Conservation (phyloP, 208 protist species). For the Crithidia acanthocephali region DNA sequence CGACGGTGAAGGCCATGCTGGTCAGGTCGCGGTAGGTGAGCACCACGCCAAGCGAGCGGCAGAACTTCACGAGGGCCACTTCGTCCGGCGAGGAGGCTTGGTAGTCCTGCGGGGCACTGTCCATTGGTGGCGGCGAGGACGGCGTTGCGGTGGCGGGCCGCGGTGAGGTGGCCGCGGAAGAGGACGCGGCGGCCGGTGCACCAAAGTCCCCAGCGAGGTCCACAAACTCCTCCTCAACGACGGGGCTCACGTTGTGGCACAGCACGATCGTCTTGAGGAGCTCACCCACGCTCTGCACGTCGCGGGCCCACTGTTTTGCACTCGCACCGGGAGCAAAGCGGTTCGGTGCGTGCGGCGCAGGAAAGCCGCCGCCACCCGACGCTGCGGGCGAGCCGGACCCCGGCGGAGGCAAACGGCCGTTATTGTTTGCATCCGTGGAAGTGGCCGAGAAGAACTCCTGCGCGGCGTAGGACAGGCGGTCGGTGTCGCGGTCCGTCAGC, state of each 20-base stretch:
- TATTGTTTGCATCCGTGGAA: background rate
- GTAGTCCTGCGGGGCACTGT: conserved; percentile 49
- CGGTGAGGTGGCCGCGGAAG: too few relatives aligned
- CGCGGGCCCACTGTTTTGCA: conserved; percentile 38
- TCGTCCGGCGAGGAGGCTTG: conserved; percentile 96
- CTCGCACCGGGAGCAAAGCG: conserved; percentile 14
- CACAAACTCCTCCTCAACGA: conserved; percentile 60
- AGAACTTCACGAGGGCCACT: conserved; percentile 96
- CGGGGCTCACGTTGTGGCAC: conserved; percentile 98
- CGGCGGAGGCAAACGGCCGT: background rate
- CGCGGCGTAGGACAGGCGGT: conserved; percentile 45
- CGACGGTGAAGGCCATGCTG: conserved; percentile 61
- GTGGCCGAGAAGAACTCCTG: conserved; percentile 39
- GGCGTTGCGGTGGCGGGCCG: conserved; percentile 38
- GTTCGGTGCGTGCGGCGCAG: background rate
- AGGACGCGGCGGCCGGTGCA: background rate
- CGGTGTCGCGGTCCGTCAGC: conserved; percentile 58
- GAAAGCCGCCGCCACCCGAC: background rate
- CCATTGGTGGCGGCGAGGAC: conserved; percentile 70
- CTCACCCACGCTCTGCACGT: conserved; percentile 69
- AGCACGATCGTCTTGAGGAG: conserved; percentile 90
- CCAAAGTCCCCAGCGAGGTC: background rate
- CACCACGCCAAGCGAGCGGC: conserved; percentile 76
- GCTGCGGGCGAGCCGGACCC: background rate
- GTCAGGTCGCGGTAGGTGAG: conserved; percentile 56